Evolutionary conservation across 257 asterid genomes (phyloP), one percentile per base, ranked within the genome.

Genomic region (Datura wrightii): DNA sequence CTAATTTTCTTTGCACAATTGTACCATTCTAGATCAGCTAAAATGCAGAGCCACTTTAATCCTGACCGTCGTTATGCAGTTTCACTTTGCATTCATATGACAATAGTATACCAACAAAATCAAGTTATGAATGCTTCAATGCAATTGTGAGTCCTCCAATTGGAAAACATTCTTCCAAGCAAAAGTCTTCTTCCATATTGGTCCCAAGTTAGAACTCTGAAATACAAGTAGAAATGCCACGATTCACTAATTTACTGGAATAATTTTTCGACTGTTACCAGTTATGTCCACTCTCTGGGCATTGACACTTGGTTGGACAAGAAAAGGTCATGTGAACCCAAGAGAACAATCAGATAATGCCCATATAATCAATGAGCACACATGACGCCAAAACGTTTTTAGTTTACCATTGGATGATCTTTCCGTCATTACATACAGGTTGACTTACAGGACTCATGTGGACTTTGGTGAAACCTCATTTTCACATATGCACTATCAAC

Each of bases 401-500:
- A 48, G 39, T 44, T 44, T n/a, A 72, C 59, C 42, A 76, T 31
- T 76, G 19, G 15, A 3, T 76, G 62, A 76, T 76, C 62, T 76
- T 76, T 50, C n/a, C 10, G 24, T 48, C 42, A 50, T 24, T 76
- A 76, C 31, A 50, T 13, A 31, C 24, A 50, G 19, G 59, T 72
- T 19, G 19, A 72, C 46, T n/a, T 13, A 72, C 58, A 72, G 59
- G 19, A 46, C 11, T 46, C 19, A 67, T 37, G 5, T 76, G 62
- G 62, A 18, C 44, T 50, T 19, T 48, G 11, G 42, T 74, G 58
- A 72, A 71, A 71, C 39, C 59, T 46, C 58, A 72, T 67, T 67
- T 70, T 70, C 79, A 42, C 79, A 42, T 42, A 70, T 70, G 37
- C 54, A 70, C 36, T 42, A 69, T 34, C 79, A 69, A 69, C 79